A percentile compares a stretch with the other conserved stretches of the same genome.
phyloP scores from a whole-genome alignment of 2,329 filamentous ascomycete species.

The Trichoderma lentiforme region DNA sequence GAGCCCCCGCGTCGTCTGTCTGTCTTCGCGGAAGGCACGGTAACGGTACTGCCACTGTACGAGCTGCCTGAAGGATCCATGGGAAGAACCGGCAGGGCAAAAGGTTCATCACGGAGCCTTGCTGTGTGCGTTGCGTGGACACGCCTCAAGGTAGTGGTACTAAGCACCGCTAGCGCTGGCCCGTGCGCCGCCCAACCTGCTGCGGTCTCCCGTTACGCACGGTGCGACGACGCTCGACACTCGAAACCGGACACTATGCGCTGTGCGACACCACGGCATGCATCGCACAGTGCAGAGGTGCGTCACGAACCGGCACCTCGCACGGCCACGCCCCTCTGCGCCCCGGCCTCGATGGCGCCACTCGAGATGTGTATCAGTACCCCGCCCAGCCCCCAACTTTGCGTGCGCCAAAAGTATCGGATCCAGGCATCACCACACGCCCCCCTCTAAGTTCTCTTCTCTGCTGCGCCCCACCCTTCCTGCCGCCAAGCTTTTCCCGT shows the following conservation, averaged over 20 bases:
- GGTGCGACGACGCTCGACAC: background rate
- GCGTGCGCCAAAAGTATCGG: background rate
- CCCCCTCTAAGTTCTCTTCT: background rate
- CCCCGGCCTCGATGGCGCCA: background rate
- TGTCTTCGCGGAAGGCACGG: background rate
- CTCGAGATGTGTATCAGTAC: background rate
- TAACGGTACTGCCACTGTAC: background rate
- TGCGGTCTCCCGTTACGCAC: constrained; percentile 11
- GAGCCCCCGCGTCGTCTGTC: no score
- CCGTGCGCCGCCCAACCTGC: constrained; percentile 12
- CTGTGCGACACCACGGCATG: background rate
- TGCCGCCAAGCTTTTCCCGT: constrained; percentile 12
- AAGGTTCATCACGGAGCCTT: background rate
- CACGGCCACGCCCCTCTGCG: constrained; percentile 8
- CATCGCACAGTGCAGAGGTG: background rate
- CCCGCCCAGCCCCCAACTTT: background rate
- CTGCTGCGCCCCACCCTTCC: background rate
- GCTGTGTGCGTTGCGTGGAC: background rate
- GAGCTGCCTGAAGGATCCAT: background rate
- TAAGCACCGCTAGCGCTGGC: background rate
- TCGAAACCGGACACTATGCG: constrained; percentile 5
- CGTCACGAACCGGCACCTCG: no score
- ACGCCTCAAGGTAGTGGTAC: background rate
- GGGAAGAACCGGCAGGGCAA: background rate
- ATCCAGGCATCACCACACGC: background rate